Evolutionary conservation across 2,329 filamentous ascomycete species (phyloP).

Genomic region (Herpomyces periplanetae): DNA sequence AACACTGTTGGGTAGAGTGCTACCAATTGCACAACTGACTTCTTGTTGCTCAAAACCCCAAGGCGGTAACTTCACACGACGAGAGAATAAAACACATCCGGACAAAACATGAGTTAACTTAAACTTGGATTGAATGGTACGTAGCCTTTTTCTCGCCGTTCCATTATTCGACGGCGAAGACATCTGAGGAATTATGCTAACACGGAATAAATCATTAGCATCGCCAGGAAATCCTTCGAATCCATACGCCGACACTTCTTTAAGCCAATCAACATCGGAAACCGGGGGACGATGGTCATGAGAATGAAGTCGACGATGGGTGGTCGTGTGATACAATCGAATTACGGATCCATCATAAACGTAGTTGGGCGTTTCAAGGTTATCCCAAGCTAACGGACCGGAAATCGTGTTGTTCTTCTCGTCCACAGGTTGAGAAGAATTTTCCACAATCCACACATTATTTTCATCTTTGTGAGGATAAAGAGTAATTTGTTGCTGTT

Average conservation of each 20-base stretch:
- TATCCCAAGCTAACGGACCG: constrained; percentile 52
- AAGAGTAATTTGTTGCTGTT: constrained; percentile 90
- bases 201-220: constrained; percentile 72
- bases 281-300: constrained; percentile 67
- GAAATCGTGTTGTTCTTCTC: constrained; percentile 33
- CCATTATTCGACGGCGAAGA: constrained; percentile 40
- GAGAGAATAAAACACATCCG: constrained; percentile 74
- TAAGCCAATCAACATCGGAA: constrained; percentile 26
- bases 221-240: constrained; percentile 90
- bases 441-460: constrained; percentile 75
- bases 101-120: constrained; percentile 84
- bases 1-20: constrained; percentile 70
- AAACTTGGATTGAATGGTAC: constrained; percentile 91
- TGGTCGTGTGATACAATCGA: constrained; percentile 43
- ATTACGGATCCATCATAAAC: constrained; percentile 45
- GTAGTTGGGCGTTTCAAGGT: constrained; percentile 18
- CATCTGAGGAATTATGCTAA: constrained; percentile 72
- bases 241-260: constrained; percentile 71
- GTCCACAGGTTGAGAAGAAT: constrained; percentile 62
- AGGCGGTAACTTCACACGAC: constrained; percentile 91
- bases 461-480: constrained; percentile 98
- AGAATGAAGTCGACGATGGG: constrained; percentile 64
- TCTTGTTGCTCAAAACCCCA: constrained; percentile 97
- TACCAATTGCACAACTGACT: constrained; percentile 75
- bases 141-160: constrained; percentile 39